Evolutionary conservation across 306 rosid genomes (phyloP).

Genomic region (Trichosanthes truncata): DNA sequence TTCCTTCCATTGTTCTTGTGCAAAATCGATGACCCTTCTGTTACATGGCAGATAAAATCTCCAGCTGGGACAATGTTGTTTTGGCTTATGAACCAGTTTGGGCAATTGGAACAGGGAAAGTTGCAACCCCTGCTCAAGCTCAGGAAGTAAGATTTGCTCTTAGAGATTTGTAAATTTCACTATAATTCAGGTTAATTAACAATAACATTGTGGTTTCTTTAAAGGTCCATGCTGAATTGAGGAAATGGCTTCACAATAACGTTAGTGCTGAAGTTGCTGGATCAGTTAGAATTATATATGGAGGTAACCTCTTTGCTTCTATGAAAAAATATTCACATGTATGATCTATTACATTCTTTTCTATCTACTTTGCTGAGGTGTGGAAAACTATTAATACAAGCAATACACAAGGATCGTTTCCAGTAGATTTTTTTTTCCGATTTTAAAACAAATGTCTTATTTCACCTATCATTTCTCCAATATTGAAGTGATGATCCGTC

Average conservation of each 20-base stretch:
- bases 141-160: slow-evolving; percentile 50
- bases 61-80: slow-evolving; percentile 24
- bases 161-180: background rate
- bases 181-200: background rate
- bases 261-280: slow-evolving; percentile 55
- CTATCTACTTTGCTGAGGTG: background rate
- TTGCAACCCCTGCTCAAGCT: slow-evolving; percentile 66
- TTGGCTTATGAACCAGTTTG: slow-evolving; percentile 36
- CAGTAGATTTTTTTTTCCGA: no score
- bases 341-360: background rate
- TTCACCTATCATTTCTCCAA: no score
- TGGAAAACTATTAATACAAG: background rate
- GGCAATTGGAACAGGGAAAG: slow-evolving; percentile 52
- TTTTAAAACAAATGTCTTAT: no score
- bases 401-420: background rate
- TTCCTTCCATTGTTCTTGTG: background rate
- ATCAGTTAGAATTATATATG: slow-evolving; percentile 65
- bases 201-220: background rate
- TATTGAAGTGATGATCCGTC: no score
- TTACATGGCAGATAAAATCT: slow-evolving; percentile 26
- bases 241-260: slow-evolving; percentile 63
- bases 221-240: slow-evolving; percentile 70
- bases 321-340: background rate
- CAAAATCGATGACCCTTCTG: background rate
- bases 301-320: slow-evolving; percentile 38